These are phyloP conservation scores for Flaveria ramosissima DNA, from an alignment of 129 eudicot genomes.

Conservation along the genomic window DNA sequence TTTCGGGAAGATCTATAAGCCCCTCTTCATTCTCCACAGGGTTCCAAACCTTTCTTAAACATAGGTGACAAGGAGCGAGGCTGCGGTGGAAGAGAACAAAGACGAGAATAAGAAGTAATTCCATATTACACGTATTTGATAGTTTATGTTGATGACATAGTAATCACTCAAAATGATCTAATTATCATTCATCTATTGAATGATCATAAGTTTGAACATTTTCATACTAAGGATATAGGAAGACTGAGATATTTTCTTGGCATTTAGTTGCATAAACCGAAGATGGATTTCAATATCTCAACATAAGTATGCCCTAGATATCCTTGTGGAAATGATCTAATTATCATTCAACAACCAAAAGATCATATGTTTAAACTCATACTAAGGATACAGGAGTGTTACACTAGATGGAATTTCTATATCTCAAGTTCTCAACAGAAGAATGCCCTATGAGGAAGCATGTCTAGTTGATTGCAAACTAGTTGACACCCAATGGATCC, in stretches of 20 bases:
- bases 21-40: no score
- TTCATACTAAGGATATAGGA: neutral
- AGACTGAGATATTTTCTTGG: neutral
- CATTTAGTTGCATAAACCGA: neutral
- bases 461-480: neutral
- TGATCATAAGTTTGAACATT: neutral
- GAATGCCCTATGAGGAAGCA: no score
- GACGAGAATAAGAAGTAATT: neutral
- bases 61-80: neutral
- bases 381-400: no score
- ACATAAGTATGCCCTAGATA: neutral
- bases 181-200: neutral
- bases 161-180: neutral
- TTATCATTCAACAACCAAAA: no score
- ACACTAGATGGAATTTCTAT: no score
- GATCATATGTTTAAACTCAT: no score
- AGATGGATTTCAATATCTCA: conserved; percentile 1
- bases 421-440: no score
- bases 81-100: neutral
- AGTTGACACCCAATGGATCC: no score
- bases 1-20: neutral
- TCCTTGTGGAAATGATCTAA: neutral
- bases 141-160: neutral
- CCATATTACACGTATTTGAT: neutral
- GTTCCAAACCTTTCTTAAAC: no score